phyloP scores from a whole-genome alignment of 345 rosid species.

The Brassica rapa region DNA sequence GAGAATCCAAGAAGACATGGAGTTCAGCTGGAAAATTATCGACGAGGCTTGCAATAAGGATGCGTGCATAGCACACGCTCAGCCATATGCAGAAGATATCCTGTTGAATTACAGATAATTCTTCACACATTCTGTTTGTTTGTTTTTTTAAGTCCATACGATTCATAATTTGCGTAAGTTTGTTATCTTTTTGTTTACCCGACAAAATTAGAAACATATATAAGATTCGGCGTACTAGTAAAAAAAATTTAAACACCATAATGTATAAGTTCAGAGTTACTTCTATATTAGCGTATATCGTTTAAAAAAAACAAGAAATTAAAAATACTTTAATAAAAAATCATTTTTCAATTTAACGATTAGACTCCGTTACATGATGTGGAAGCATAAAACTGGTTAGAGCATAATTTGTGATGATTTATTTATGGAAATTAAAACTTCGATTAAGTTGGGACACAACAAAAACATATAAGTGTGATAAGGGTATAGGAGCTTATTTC shows the following conservation, averaged over 20 bases:
- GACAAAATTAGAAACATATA: neutral
- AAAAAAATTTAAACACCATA: neutral
- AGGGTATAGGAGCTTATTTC: conserved; percentile 25
- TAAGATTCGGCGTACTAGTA: neutral
- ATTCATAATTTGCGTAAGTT: neutral
- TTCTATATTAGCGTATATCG: neutral
- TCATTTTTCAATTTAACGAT: too few relatives aligned
- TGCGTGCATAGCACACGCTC: neutral
- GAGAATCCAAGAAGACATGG: neutral
- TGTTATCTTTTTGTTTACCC: neutral
- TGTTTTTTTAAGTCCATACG: neutral
- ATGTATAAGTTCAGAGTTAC: neutral
- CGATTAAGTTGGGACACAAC: conserved; percentile 1
- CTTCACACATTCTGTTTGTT: neutral
- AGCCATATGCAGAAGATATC: neutral
- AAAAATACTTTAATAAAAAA: too few relatives aligned
- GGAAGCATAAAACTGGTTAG: neutral
- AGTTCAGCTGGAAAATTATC: neutral
- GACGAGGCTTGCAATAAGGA: conserved; percentile 1
- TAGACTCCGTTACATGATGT: too few relatives aligned
- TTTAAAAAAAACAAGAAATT: neutral
- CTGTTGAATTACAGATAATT: neutral
- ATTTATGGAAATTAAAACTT: conserved; percentile 24
- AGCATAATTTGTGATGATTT: conserved; percentile 5
- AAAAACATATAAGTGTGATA: neutral